A percentile compares a stretch with the other conserved stretches of the same genome.
phyloP scores from a whole-genome alignment of 345 rosid genomes.

The Eucalyptus lansdowneana region DNA sequence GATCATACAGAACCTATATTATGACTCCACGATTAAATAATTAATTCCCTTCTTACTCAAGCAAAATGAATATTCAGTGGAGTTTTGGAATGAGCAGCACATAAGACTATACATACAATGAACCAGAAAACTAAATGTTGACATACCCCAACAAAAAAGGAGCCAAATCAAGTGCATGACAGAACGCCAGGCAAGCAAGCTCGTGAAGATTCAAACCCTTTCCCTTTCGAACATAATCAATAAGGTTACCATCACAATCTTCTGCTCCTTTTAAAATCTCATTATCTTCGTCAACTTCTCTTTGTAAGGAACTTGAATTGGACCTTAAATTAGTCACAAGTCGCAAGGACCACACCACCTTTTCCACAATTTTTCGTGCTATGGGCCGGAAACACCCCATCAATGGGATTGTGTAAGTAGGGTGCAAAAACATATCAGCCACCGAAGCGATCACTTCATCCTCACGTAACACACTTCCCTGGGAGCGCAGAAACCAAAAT shows the following conservation, averaged over 20 bases:
- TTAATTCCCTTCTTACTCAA: neutral
- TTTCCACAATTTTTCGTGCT: slow-evolving; percentile 40
- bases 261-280: neutral
- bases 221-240: slow-evolving; percentile 41
- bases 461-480: slow-evolving; percentile 35
- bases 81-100: neutral
- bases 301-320: neutral
- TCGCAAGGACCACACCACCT: slow-evolving; percentile 36
- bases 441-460: slow-evolving; percentile 44
- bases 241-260: slow-evolving; percentile 20
- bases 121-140: neutral
- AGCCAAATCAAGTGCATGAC: slow-evolving; percentile 73
- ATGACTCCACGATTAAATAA: neutral
- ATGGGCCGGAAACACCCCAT: slow-evolving; percentile 55
- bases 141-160: slow-evolving; percentile 47
- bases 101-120: neutral
- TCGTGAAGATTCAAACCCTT: slow-evolving; percentile 71
- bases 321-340: slow-evolving; percentile 42
- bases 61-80: neutral
- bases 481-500: neutral
- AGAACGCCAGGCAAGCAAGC: slow-evolving; percentile 77
- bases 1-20: neutral
- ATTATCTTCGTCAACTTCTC: neutral
- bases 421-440: slow-evolving; percentile 58
- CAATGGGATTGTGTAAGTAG: slow-evolving; percentile 52